phyloP scores from a whole-genome alignment of 31 red algal species.

The Asparagopsis taxiformis region DNA sequence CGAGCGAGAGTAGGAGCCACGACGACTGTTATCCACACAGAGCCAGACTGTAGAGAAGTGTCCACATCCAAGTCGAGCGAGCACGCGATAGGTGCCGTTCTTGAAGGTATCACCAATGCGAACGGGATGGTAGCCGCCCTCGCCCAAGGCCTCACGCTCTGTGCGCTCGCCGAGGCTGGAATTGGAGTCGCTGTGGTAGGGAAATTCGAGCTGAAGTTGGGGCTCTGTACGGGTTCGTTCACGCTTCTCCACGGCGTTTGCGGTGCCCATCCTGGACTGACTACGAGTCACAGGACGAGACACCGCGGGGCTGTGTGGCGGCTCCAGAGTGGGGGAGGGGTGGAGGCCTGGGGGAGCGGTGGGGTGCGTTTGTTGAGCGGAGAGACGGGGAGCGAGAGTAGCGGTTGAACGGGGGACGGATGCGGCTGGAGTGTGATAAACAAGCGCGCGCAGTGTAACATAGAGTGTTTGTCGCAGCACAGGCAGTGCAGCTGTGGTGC shows the following conservation, averaged over 20 bases:
- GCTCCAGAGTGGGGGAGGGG: too few species aligned
- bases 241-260: constrained; percentile 25
- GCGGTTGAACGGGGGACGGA: too few species aligned
- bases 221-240: constrained; percentile 33
- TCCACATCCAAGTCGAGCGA: constrained; percentile 86
- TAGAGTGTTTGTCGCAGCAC: too few species aligned
- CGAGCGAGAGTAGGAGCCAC: neutral
- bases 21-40: constrained; percentile 67
- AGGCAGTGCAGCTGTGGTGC: too few species aligned
- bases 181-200: constrained; percentile 62
- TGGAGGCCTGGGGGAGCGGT: too few species aligned
- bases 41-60: constrained; percentile 99
- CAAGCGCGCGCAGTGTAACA: too few species aligned
- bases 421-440: too few species aligned
- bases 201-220: too few species aligned
- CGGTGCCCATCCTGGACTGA: neutral
- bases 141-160: constrained; percentile 65
- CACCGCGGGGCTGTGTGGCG: too few species aligned
- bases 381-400: too few species aligned
- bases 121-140: constrained; percentile 89
- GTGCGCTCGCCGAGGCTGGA: constrained; percentile 57
- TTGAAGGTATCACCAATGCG: constrained; percentile 84
- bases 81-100: constrained; percentile 76
- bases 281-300: too few species aligned
- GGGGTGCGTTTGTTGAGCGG: too few species aligned